Evolutionary conservation across 805 yeast species (phyloP).

Genomic region (Myxozyma neglecta): DNA sequence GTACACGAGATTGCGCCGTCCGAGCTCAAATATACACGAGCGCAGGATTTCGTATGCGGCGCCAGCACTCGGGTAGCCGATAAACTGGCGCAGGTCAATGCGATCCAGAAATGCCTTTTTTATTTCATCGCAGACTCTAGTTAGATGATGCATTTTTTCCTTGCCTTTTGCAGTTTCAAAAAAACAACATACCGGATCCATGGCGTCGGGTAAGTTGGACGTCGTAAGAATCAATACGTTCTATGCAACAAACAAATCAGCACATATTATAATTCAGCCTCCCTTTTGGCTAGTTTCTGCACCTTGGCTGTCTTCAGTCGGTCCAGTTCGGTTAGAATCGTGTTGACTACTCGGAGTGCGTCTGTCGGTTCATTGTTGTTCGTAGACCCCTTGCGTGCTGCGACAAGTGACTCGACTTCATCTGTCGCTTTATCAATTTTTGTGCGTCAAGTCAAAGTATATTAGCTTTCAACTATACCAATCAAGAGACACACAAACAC

Average conservation of each 20-base stretch:
- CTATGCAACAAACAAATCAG: constrained; percentile 2
- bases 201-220: constrained; percentile 43
- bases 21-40: constrained; percentile 37
- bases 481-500: constrained; percentile 44
- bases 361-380: constrained; percentile 47
- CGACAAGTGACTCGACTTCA: constrained; percentile 50
- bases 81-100: constrained; percentile 43
- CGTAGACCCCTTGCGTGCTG: constrained; percentile 43
- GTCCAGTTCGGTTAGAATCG: constrained; percentile 48
- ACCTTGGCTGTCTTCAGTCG: constrained; percentile 38
- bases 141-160: not conserved
- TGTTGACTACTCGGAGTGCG: constrained; percentile 48
- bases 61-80: constrained; percentile 42
- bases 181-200: constrained; percentile 39
- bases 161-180: not conserved
- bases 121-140: not conserved
- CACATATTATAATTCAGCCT: too few relatives aligned
- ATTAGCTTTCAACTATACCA: constrained; percentile 2
- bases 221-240: constrained; percentile 47
- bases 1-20: constrained; percentile 3
- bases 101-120: constrained; percentile 48
- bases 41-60: constrained; percentile 40
- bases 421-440: constrained; percentile 34
- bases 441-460: not conserved
- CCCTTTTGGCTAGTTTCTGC: not conserved